A percentile compares a stretch with the other conserved stretches of the same genome.
phyloP scores from a whole-genome alignment of 495 filamentous ascomycete genomes.

The Rusavskia elegans region DNA sequence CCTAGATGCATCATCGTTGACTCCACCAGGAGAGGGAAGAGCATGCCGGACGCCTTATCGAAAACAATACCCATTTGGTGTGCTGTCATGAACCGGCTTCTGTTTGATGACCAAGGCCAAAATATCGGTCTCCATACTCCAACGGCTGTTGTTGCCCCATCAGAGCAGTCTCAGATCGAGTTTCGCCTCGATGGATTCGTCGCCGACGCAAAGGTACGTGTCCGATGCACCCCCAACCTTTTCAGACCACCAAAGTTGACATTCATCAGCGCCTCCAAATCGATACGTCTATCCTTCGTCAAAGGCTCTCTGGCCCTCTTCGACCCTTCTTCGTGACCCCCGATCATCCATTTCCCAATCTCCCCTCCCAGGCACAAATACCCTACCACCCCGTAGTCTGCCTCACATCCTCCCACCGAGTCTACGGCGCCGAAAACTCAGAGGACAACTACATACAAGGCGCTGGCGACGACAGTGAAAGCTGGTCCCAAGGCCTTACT shows the following conservation, averaged over 20 bases:
- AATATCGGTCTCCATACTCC: constrained; percentile 46
- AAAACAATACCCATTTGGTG: constrained; percentile 95
- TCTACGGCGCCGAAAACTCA: constrained; percentile 47
- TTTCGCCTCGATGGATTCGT: constrained; percentile 51
- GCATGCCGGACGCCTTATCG: constrained; percentile 84
- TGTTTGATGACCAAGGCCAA: constrained; percentile 45
- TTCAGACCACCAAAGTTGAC: constrained; percentile 2
- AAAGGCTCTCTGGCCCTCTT: constrained; percentile 38
- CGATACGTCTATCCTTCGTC: constrained; percentile 21
- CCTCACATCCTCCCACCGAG: constrained; percentile 59
- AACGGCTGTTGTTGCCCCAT: constrained; percentile 46
- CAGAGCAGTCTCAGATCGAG: constrained; percentile 70
- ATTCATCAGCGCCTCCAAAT: constrained; percentile 29
- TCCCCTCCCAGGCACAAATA: not conserved
- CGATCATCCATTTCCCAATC: constrained; percentile 15
- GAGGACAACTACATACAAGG: constrained; percentile 81
- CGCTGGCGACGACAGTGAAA: constrained; percentile 83
- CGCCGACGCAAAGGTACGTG: constrained; percentile 34
- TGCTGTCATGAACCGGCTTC: constrained; percentile 59
- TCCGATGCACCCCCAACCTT: too few relatives aligned
- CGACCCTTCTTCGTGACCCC: constrained; percentile 47
- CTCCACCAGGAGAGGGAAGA: constrained; percentile 84
- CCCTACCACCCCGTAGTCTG: constrained; percentile 58
- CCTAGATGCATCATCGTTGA: constrained; percentile 78
- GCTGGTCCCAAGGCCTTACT: constrained; percentile 69